Percentiles rank a stretch among this genome's conserved stretches.
Conservation (phyloP, 805 yeast genomes). For the Lipomyces chichibuensis region DNA sequence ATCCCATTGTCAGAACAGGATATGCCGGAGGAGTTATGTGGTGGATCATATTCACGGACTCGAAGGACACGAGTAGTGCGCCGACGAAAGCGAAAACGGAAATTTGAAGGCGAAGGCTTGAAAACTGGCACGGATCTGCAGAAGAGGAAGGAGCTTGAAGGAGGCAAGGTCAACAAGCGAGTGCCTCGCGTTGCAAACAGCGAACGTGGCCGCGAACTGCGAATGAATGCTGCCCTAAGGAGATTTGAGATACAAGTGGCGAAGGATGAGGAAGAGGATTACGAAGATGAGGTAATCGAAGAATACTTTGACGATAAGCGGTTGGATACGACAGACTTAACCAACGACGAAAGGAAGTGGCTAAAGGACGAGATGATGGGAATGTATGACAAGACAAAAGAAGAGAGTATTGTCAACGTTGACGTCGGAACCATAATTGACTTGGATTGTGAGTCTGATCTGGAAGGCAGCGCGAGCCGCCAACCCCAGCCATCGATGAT, state of each 20-base stretch:
- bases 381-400: conserved; percentile 15
- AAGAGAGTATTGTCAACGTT: conserved; percentile 11
- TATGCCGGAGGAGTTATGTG: conserved; percentile 34
- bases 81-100: conserved; percentile 20
- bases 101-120: conserved; percentile 32
- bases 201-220: conserved; percentile 29
- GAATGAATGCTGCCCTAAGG: conserved; percentile 30
- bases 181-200: conserved; percentile 33
- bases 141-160: conserved; percentile 27
- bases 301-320: conserved; percentile 49
- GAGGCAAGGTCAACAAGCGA: conserved; percentile 29
- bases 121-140: conserved; percentile 28
- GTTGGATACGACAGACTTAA: conserved; percentile 34
- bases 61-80: conserved; percentile 22
- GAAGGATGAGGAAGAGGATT: conserved; percentile 36
- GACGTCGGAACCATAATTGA: background rate
- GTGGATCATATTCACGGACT: conserved; percentile 30
- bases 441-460: background rate
- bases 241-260: conserved; percentile 35
- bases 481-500: background rate
- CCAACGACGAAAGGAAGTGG: conserved; percentile 35
- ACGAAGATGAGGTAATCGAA: conserved; percentile 37
- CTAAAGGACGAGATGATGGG: conserved; percentile 24
- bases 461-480: background rate
- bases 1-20: conserved; percentile 22